phyloP scores from a whole-genome alignment of 805 yeast species.

The Myxozyma mucilagina region DNA sequence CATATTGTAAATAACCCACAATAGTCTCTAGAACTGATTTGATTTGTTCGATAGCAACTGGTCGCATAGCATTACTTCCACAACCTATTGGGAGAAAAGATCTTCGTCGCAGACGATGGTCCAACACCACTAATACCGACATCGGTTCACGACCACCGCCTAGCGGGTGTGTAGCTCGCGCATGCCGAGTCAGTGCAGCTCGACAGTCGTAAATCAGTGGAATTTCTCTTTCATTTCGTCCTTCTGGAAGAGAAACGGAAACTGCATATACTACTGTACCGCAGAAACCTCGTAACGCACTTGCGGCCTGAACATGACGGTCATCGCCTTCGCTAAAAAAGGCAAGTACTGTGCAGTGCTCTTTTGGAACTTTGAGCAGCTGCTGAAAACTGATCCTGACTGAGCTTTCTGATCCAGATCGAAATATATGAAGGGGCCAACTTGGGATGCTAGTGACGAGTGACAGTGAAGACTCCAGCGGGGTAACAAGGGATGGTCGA shows the following conservation, averaged over 20 bases:
- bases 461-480: neutral
- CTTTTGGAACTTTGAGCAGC: neutral
- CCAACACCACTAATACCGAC: slow-evolving; percentile 22
- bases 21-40: slow-evolving; percentile 12
- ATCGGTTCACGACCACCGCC: slow-evolving; percentile 30
- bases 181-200: slow-evolving; percentile 19
- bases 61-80: slow-evolving; percentile 19
- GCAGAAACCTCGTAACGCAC: neutral
- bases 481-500: slow-evolving; percentile 10
- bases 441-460: neutral
- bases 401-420: slow-evolving; percentile 1
- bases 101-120: slow-evolving; percentile 13
- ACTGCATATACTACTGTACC: slow-evolving; percentile 24
- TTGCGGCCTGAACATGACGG: slow-evolving; percentile 6
- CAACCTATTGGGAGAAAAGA: slow-evolving; percentile 26
- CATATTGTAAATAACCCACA: slow-evolving; percentile 15
- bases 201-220: slow-evolving; percentile 23
- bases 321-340: slow-evolving; percentile 2
- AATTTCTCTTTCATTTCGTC: slow-evolving; percentile 5
- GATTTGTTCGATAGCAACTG: slow-evolving; percentile 19
- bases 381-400: neutral
- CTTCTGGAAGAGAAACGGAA: slow-evolving; percentile 12
- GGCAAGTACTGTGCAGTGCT: slow-evolving; percentile 3
- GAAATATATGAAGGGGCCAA: slow-evolving; percentile 7
- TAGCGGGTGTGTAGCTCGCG: slow-evolving; percentile 31